These are phyloP conservation scores for Xylariaceae sp. DNA, from an alignment of 2,329 filamentous ascomycete species.

Conservation along the genomic window DNA sequence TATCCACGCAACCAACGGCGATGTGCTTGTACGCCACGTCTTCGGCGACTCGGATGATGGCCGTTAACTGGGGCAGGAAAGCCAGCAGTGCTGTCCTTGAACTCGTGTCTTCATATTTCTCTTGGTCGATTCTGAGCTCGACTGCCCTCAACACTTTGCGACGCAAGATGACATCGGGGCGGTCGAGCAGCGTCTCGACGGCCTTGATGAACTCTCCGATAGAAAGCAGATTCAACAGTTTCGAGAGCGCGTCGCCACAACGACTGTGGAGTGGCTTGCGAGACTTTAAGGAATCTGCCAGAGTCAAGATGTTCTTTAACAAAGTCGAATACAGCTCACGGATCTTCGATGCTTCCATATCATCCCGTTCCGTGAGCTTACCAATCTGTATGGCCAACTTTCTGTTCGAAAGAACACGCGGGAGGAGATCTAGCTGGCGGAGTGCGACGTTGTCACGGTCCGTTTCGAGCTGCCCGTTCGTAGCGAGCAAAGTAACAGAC, in stretches of 20 bases:
- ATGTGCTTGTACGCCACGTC: constrained; percentile 75
- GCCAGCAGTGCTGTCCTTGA: constrained; percentile 66
- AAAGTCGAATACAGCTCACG: constrained; percentile 63
- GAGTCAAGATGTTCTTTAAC: constrained; percentile 54
- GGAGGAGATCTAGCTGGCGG: constrained; percentile 48
- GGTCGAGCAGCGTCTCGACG: constrained; percentile 71
- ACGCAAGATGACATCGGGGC: constrained; percentile 66
- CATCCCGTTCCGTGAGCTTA: constrained; percentile 51
- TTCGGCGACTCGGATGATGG: constrained; percentile 64
- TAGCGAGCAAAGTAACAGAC: constrained; percentile 63
- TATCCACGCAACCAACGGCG: constrained; percentile 82
- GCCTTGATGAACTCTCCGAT: constrained; percentile 85
- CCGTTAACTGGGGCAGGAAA: constrained; percentile 72
- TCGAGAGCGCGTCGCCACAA: constrained; percentile 65
- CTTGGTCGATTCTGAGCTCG: constrained; percentile 68
- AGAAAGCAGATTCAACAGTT: constrained; percentile 76
- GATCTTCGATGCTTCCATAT: constrained; percentile 58
- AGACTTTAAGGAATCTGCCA: constrained; percentile 58
- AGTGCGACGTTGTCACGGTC: constrained; percentile 45
- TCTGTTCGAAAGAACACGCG: constrained; percentile 50
- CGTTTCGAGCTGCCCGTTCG: constrained; percentile 37
- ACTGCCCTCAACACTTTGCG: constrained; percentile 76
- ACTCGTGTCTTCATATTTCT: constrained; percentile 58
- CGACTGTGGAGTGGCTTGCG: constrained; percentile 48
- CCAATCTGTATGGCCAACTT: constrained; percentile 49